phyloP scores from a whole-genome alignment of 1,139 yeast genomes.

The Starmera stellimalicola region DNA sequence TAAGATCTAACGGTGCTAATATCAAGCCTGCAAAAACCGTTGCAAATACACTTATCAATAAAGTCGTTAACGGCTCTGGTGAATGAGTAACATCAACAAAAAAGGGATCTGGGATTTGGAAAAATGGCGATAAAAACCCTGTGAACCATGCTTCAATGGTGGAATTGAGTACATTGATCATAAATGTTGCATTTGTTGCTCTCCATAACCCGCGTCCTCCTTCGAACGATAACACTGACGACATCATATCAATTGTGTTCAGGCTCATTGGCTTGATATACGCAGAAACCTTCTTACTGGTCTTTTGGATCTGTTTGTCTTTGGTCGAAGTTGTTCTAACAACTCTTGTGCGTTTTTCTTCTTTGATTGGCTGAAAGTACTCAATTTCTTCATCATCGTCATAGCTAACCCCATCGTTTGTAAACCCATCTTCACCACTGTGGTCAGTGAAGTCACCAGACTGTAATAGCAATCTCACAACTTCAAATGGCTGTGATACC shows the following conservation, averaged over 20 bases:
- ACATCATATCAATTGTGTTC: constrained; percentile 63
- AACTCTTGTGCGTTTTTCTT: constrained; percentile 15
- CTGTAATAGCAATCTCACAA: constrained; percentile 69
- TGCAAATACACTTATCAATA: constrained; percentile 61
- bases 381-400: constrained; percentile 43
- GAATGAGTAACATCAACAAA: constrained; percentile 78
- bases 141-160: constrained; percentile 90
- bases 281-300: constrained; percentile 6
- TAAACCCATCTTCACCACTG: constrained; percentile 6
- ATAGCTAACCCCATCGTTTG: constrained; percentile 18
- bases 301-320: constrained; percentile 3
- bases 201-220: constrained; percentile 83
- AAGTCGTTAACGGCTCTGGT: constrained; percentile 62
- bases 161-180: constrained; percentile 64
- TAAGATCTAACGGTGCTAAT: constrained; percentile 73
- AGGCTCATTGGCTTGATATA: constrained; percentile 51
- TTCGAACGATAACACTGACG: constrained; percentile 61
- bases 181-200: constrained; percentile 78
- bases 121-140: constrained; percentile 72
- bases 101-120: constrained; percentile 86
- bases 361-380: constrained; percentile 37
- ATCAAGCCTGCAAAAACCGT: constrained; percentile 67
- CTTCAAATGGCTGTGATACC: constrained; percentile 83
- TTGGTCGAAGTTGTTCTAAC: constrained; percentile 1
- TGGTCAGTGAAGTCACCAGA: constrained; percentile 61